Percentiles rank a stretch among this genome's conserved stretches.
Evolutionary conservation across 2,329 filamentous ascomycete species (phyloP).

Genomic region (Ophiostoma sp.): DNA sequence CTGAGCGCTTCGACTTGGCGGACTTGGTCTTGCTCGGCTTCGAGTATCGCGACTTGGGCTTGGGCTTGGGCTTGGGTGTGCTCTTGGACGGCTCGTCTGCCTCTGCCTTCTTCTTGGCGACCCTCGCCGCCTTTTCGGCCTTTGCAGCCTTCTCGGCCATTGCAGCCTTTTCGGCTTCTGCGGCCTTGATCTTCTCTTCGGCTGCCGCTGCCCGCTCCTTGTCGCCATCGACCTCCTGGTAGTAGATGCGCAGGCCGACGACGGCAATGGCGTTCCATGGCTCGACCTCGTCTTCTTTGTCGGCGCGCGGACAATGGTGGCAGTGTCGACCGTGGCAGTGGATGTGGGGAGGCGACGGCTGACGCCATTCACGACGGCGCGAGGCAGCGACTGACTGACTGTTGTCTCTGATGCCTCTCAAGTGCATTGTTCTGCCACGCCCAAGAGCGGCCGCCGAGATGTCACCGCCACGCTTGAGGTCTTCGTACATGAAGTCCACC

Average conservation of each 20-base stretch:
- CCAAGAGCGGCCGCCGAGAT: not conserved
- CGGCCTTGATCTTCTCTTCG: not conserved
- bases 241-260: slow-evolving; percentile 55
- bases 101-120: not conserved
- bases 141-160: not conserved
- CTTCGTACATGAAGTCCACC: slow-evolving; percentile 29
- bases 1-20: too few species aligned
- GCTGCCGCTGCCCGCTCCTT: not conserved
- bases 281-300: slow-evolving; percentile 31
- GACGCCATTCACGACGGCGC: not conserved
- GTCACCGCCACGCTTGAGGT: slow-evolving; percentile 17
- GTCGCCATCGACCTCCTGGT: slow-evolving; percentile 34
- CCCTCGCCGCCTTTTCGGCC: not conserved
- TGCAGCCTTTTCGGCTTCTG: not conserved
- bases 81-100: not conserved
- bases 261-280: slow-evolving; percentile 60
- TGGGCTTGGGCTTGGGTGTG: not conserved
- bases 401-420: too few species aligned
- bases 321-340: not conserved
- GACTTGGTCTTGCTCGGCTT: not conserved
- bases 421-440: too few species aligned
- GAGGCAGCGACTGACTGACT: too few species aligned
- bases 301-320: slow-evolving; percentile 8
- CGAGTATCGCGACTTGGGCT: not conserved
- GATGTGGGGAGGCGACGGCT: not conserved